A percentile compares a stretch with the other conserved stretches of the same genome.
These are phyloP conservation scores for Neonectria magnoliae DNA, from an alignment of 2,329 filamentous ascomycete genomes.

Conservation along the genomic window DNA sequence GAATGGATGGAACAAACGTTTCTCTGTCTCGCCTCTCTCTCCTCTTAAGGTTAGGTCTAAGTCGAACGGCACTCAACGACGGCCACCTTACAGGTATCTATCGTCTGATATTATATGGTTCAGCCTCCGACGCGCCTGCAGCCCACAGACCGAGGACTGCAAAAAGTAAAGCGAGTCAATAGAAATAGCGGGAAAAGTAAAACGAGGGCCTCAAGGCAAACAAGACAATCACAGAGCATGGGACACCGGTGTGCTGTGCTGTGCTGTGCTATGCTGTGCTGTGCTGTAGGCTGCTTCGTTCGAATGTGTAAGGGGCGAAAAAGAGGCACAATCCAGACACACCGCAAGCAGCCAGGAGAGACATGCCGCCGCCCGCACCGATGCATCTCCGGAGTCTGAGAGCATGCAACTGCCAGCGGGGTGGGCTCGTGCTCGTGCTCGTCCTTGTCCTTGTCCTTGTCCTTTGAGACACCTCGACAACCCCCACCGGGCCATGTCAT, in stretches of 20 bases:
- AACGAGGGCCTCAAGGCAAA: neutral
- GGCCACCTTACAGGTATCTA: neutral
- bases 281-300: neutral
- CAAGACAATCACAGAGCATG: neutral
- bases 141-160: neutral
- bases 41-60: neutral
- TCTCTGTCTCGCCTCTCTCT: neutral
- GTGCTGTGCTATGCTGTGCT: too few relatives aligned
- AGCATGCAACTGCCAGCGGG: neutral
- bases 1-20: neutral
- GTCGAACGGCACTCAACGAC: neutral
- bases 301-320: neutral
- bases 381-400: constrained; percentile 6
- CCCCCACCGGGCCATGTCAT: constrained; percentile 2
- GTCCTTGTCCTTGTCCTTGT: neutral
- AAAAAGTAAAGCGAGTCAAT: neutral
- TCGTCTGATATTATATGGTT: neutral
- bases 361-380: neutral
- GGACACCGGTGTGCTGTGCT: neutral
- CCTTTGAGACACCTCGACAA: neutral
- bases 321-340: neutral
- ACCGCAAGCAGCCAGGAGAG: constrained; percentile 1
- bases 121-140: neutral
- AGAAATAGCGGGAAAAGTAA: neutral
- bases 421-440: too few relatives aligned